A percentile compares a stretch with the other conserved stretches of the same genome.
Evolutionary conservation across 192 early-diverging fungal genomes (phyloP).

Genomic region (Obelidium mucronatum): DNA sequence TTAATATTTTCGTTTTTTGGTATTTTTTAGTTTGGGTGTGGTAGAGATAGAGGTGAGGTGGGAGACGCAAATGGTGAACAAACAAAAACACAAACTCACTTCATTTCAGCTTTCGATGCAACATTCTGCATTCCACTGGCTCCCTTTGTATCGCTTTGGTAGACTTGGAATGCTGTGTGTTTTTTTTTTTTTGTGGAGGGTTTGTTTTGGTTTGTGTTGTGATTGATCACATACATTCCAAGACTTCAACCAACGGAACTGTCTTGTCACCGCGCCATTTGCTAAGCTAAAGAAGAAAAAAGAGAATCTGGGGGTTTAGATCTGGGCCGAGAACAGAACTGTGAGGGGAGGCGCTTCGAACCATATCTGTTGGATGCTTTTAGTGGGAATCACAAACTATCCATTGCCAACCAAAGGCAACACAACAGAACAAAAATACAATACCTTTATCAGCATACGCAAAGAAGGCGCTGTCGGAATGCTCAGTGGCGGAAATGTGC

Average conservation of each 20-base stretch:
- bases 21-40: not conserved
- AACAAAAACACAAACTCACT: conserved; percentile 11
- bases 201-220: no score
- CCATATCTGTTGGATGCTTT: not conserved
- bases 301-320: no score
- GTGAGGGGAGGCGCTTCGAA: no score
- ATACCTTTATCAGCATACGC: conserved; percentile 28
- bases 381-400: not conserved
- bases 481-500: not conserved
- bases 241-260: conserved; percentile 24
- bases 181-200: no score
- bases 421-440: not conserved
- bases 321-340: no score
- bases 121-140: conserved; percentile 9
- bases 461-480: conserved; percentile 13
- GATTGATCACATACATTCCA: conserved; percentile 21
- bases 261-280: conserved; percentile 26
- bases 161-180: conserved; percentile 23
- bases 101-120: conserved; percentile 17
- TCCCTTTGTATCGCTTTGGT: conserved; percentile 19
- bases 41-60: not conserved
- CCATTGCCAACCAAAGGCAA: no score
- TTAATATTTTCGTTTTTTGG: no score
- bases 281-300: not conserved
- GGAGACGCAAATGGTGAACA: not conserved